These are phyloP conservation scores for Lentinus polychrous DNA, from an alignment of 1,284 basidiomycete genomes.

Conservation along the genomic window DNA sequence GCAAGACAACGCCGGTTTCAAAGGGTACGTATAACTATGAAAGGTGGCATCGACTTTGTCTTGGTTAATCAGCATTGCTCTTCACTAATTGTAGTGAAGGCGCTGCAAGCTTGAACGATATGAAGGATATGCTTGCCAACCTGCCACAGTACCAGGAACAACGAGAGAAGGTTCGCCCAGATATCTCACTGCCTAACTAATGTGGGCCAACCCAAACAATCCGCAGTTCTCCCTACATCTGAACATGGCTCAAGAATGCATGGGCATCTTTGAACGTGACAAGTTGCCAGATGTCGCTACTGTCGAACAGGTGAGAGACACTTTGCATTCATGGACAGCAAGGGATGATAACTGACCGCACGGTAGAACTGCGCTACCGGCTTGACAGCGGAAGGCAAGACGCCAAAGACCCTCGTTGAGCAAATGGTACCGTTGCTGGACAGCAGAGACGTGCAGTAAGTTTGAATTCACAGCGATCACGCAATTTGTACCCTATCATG, in stretches of 20 bases:
- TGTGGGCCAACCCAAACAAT: not conserved
- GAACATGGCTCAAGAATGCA: constrained; percentile 97
- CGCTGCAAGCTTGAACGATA: constrained; percentile 89
- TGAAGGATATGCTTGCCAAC: constrained; percentile 98
- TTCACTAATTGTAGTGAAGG: constrained; percentile 45
- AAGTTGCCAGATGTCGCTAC: constrained; percentile 82
- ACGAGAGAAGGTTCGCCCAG: constrained; percentile 70
- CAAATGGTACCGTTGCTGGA: constrained; percentile 98
- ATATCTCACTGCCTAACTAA: not conserved
- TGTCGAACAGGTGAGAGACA: constrained; percentile 77
- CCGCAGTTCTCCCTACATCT: constrained; percentile 89
- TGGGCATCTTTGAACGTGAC: constrained; percentile 87
- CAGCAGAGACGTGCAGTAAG: constrained; percentile 75
- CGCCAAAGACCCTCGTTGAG: constrained; percentile 89
- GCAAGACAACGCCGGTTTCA: constrained; percentile 89
- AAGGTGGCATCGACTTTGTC: not conserved
- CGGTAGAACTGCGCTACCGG: constrained; percentile 86
- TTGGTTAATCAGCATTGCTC: not conserved
- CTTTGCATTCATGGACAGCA: constrained; percentile 2
- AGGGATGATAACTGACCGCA: not conserved
- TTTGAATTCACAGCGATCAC: constrained; percentile 5
- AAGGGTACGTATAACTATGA: constrained; percentile 46
- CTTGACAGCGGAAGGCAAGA: constrained; percentile 81
- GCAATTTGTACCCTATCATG: not conserved
- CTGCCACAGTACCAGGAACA: constrained; percentile 95